These are phyloP conservation scores for Phalaenopsis hybrid DNA, from an alignment of 116 monocot species.

Conservation along the genomic window DNA sequence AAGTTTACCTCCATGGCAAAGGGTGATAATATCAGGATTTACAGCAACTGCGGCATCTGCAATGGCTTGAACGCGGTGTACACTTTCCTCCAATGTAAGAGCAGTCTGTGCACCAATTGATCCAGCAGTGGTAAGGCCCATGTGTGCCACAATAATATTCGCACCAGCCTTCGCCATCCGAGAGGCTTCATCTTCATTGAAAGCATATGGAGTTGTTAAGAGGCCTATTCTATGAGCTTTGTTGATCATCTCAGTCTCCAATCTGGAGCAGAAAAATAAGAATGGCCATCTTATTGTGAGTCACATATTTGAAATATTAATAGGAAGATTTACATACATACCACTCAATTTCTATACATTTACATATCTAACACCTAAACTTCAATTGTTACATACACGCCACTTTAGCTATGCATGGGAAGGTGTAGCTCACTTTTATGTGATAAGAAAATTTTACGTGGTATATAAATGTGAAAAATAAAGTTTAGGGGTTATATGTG, in stretches of 20 bases:
- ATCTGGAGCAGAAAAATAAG: conserved; percentile 25
- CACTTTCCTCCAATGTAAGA: conserved; percentile 58
- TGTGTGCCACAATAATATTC: conserved; percentile 81
- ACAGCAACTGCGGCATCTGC: conserved; percentile 70
- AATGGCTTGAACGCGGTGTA: conserved; percentile 73
- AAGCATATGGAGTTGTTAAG: conserved; percentile 88
- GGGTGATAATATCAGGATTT: conserved; percentile 71
- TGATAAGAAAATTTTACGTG: too few relatives aligned
- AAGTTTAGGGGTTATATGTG: too few relatives aligned
- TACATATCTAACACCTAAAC: too few relatives aligned
- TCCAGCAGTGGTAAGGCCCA: conserved; percentile 84
- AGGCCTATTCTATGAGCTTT: conserved; percentile 67
- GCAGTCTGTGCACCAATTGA: conserved; percentile 85
- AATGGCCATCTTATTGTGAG: background rate
- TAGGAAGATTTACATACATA: background rate
- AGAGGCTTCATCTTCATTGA: conserved; percentile 66
- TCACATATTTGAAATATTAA: background rate
- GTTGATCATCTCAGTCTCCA: conserved; percentile 92
- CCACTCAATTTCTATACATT: too few relatives aligned
- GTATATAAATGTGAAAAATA: too few relatives aligned
- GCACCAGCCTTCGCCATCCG: conserved; percentile 86
- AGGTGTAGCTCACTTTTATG: too few relatives aligned
- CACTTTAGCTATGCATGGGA: too few relatives aligned
- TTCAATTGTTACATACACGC: too few relatives aligned
- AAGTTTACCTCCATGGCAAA: conserved; percentile 88